Percentiles rank a stretch among this genome's conserved stretches.
phyloP scores from a whole-genome alignment of 352 stramenopile species.

The Phytophthora aleatoria region DNA sequence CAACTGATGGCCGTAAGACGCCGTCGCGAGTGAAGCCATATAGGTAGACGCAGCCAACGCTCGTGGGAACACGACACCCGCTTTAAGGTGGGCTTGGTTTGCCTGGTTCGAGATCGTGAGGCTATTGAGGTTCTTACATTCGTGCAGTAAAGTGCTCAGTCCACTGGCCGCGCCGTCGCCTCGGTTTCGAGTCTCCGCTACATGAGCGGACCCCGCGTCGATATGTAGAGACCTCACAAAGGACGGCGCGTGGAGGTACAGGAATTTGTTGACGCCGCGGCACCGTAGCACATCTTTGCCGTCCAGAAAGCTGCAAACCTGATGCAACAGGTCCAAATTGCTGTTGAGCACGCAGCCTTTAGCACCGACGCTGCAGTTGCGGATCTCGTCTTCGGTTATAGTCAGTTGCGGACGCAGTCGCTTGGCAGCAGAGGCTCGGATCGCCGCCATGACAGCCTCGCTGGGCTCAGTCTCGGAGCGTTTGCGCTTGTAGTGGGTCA shows the following conservation, averaged over 20 bases:
- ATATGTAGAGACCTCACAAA: constrained; percentile 56
- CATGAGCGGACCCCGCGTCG: constrained; percentile 25
- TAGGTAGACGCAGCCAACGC: constrained; percentile 28
- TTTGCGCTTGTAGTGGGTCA: constrained; percentile 66
- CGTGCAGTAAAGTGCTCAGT: constrained; percentile 34
- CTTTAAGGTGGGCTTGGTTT: constrained; percentile 46
- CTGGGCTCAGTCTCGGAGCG: constrained; percentile 18
- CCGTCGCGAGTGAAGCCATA: constrained; percentile 20
- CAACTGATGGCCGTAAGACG: constrained; percentile 48
- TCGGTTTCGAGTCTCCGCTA: constrained; percentile 13
- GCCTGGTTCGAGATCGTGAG: constrained; percentile 57
- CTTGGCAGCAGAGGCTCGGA: constrained; percentile 20
- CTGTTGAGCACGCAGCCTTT: constrained; percentile 48
- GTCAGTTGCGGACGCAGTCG: constrained; percentile 17
- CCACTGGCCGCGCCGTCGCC: constrained; percentile 15
- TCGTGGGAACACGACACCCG: constrained; percentile 42
- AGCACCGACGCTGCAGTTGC: constrained; percentile 18
- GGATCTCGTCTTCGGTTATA: constrained; percentile 22
- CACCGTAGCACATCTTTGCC: constrained; percentile 51
- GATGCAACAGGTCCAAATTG: constrained; percentile 58
- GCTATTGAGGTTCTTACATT: constrained; percentile 47
- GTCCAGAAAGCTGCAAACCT: constrained; percentile 65
- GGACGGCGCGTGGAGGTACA: constrained; percentile 46
- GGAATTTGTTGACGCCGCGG: constrained; percentile 55
- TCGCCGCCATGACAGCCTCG: constrained; percentile 18